Conservation (phyloP, 495 filamentous ascomycete genomes). For the Gamarada debralockiae region DNA sequence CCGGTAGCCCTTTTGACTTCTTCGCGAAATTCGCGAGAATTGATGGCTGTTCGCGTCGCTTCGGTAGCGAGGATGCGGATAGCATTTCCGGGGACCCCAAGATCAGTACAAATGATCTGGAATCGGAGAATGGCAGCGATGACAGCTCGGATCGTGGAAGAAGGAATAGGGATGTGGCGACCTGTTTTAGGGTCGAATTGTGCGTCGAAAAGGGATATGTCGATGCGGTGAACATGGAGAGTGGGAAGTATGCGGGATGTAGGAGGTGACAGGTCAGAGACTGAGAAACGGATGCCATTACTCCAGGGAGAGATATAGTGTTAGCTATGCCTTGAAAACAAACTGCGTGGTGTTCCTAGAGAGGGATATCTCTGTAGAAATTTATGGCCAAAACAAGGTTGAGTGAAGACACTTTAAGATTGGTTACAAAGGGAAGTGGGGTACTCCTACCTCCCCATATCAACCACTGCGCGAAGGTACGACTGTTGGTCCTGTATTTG, state of each 20-base stretch:
- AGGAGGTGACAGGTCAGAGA: conserved; percentile 51
- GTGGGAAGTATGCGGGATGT: conserved; percentile 56
- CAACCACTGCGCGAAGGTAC: neutral
- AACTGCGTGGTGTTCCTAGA: no score
- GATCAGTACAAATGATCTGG: conserved; percentile 51
- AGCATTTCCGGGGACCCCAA: conserved; percentile 42
- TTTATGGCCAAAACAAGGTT: no score
- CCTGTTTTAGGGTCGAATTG: conserved; percentile 38
- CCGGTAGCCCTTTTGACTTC: conserved; percentile 46
- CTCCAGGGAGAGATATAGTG: conserved; percentile 30
- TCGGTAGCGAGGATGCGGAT: conserved; percentile 58
- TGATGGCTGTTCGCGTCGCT: conserved; percentile 61
- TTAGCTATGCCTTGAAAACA: no score
- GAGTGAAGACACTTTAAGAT: no score
- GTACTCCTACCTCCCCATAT: neutral
- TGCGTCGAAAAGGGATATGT: conserved; percentile 59
- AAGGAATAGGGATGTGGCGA: conserved; percentile 43
- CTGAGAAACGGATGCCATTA: conserved; percentile 67
- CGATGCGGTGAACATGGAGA: conserved; percentile 48
- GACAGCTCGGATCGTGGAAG: conserved; percentile 42
- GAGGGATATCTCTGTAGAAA: no score
- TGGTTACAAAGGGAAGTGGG: no score
- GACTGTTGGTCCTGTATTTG: no score
- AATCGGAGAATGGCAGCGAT: conserved; percentile 49
- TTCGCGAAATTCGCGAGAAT: conserved; percentile 49